Percentiles rank a stretch among this genome's conserved stretches.
These are phyloP conservation scores for Annulohypoxylon moriforme DNA, from an alignment of 495 filamentous ascomycete species.

Conservation along the genomic window DNA sequence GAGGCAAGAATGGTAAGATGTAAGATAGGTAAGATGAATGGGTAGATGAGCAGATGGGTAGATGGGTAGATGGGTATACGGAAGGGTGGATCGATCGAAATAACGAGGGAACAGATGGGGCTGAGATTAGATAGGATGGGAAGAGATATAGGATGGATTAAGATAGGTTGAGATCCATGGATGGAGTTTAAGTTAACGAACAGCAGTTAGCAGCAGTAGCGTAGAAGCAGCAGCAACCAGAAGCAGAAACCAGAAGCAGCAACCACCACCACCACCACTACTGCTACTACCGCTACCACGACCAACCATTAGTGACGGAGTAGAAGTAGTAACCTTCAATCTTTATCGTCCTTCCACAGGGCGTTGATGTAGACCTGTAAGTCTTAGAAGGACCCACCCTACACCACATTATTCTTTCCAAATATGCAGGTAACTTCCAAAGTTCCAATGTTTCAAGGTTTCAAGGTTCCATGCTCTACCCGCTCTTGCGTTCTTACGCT, in stretches of 20 bases:
- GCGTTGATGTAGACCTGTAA: constrained; percentile 23
- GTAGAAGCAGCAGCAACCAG: neutral
- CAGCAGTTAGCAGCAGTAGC: neutral
- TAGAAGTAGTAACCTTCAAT: neutral
- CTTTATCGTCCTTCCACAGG: neutral
- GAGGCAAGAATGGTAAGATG: constrained; percentile 3
- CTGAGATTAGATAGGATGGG: constrained; percentile 6
- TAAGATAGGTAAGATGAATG: neutral
- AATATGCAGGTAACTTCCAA: neutral
- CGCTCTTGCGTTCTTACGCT: neutral
- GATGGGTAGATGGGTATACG: neutral
- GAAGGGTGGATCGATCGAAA: constrained; percentile 12
- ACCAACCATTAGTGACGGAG: neutral
- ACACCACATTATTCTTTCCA: neutral
- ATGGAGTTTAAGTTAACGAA: neutral
- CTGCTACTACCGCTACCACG: too few species aligned
- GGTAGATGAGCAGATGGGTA: neutral
- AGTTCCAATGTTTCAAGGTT: neutral
- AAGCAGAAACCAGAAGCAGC: too few species aligned
- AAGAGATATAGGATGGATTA: neutral
- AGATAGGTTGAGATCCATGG: neutral
- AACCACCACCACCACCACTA: too few species aligned
- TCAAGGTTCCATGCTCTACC: neutral
- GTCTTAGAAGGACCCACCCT: constrained; percentile 26
- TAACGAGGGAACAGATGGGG: neutral